These are phyloP conservation scores for Petrea volubilis DNA, from an alignment of 257 asterid species.

Conservation along the genomic window DNA sequence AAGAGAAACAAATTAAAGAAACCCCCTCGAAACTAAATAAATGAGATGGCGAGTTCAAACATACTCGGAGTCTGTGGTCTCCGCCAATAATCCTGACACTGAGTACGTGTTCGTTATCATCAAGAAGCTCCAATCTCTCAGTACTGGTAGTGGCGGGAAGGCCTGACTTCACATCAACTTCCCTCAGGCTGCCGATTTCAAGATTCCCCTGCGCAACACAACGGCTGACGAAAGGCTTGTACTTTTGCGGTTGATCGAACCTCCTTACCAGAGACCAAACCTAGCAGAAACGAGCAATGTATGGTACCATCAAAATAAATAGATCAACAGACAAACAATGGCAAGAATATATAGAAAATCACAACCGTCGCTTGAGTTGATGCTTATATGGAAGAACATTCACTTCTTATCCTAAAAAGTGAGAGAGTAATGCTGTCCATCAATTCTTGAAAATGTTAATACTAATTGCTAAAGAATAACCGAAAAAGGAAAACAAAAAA, in stretches of 20 bases:
- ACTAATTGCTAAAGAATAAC: no score
- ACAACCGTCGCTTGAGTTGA: neutral
- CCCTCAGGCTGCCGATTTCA: constrained; percentile 74
- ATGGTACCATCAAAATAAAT: neutral
- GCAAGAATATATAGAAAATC: neutral
- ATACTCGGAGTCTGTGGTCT: constrained; percentile 77
- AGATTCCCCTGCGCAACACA: constrained; percentile 69
- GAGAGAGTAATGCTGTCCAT: no score
- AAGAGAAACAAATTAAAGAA: neutral
- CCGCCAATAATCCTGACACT: constrained; percentile 76
- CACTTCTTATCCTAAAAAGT: no score
- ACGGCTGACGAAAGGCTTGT: constrained; percentile 77
- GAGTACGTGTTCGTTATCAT: constrained; percentile 73
- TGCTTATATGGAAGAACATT: no score
- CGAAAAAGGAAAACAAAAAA: no score
- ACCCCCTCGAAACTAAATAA: neutral
- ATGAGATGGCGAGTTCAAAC: constrained; percentile 9
- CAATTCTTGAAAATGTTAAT: no score
- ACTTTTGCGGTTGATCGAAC: constrained; percentile 82
- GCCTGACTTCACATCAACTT: constrained; percentile 80
- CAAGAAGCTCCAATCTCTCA: constrained; percentile 80
- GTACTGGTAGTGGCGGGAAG: constrained; percentile 94
- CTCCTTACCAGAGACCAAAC: constrained; percentile 87
- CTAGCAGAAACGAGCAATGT: constrained; percentile 32
- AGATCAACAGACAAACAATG: neutral